Evolutionary conservation across 495 filamentous ascomycete genomes (phyloP).

Genomic region (Pseudomonodictys pantanalensis): DNA sequence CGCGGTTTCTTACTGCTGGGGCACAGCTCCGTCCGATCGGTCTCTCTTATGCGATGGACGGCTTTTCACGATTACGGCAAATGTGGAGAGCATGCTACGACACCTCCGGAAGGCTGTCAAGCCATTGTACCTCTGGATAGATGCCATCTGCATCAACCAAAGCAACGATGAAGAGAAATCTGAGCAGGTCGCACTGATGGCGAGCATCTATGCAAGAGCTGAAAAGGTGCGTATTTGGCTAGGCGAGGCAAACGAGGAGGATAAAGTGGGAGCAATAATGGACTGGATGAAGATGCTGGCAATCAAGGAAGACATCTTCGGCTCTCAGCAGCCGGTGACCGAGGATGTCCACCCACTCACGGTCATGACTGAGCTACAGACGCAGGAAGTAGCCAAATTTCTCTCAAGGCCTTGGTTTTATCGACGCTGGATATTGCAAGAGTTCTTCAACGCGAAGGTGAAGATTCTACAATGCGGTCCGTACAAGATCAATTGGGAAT

Average conservation of each 20-base stretch:
- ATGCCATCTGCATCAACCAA: background rate
- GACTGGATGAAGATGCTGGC: background rate
- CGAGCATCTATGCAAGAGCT: background rate
- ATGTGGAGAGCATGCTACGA: background rate
- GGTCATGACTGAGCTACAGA: too few relatives aligned
- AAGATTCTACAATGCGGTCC: background rate
- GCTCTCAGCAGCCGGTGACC: too few relatives aligned
- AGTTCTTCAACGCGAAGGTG: background rate
- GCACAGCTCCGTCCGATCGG: background rate
- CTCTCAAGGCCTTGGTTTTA: background rate
- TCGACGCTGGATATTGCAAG: background rate
- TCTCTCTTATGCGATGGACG: background rate
- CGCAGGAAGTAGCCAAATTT: too few relatives aligned
- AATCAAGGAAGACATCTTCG: background rate
- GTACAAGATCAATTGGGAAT: background rate
- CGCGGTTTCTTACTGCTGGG: background rate
- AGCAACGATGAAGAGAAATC: background rate
- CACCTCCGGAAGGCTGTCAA: background rate
- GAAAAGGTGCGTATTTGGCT: background rate
- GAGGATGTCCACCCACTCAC: too few relatives aligned
- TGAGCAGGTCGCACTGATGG: background rate
- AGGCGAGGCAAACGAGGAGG: background rate
- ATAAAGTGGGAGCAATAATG: background rate
- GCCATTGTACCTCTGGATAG: background rate
- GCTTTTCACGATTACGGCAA: background rate